These are phyloP conservation scores for Phalaenopsis aphrodite DNA, from an alignment of 106 monocot genomes.

Conservation along the genomic window DNA sequence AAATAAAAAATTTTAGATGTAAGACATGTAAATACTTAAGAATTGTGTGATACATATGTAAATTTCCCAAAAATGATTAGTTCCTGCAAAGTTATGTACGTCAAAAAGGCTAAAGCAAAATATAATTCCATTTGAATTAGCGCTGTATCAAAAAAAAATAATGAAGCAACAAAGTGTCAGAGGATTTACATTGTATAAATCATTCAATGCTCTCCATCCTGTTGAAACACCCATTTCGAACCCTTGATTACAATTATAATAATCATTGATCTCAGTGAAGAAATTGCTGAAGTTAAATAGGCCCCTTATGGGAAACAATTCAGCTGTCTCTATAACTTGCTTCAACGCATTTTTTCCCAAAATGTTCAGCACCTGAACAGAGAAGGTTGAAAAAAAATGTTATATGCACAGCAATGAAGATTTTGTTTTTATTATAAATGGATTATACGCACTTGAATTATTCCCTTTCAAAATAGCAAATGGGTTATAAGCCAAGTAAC, in stretches of 20 bases:
- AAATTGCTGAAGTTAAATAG: slow-evolving; percentile 74
- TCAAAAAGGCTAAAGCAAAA: background rate
- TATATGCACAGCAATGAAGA: background rate
- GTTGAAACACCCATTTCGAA: slow-evolving; percentile 67
- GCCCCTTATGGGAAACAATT: slow-evolving; percentile 80
- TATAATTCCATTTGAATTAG: background rate
- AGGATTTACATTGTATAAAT: slow-evolving; percentile 61
- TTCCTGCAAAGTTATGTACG: background rate
- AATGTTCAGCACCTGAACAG: slow-evolving; percentile 43
- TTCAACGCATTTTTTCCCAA: slow-evolving; percentile 49
- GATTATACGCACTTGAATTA: background rate
- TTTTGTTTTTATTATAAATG: background rate
- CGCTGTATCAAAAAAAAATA: background rate
- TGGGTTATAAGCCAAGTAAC: background rate
- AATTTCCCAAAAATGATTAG: background rate
- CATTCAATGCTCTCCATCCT: slow-evolving; percentile 67
- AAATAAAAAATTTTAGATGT: no score
- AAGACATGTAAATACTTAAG: no score
- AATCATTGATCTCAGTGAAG: slow-evolving; percentile 71
- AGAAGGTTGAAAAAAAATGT: background rate
- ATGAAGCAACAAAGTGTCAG: background rate
- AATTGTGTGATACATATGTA: no score
- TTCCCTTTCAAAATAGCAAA: slow-evolving; percentile 1
- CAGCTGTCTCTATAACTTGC: slow-evolving; percentile 63
- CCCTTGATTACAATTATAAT: slow-evolving; percentile 53